Evolutionary conservation across 306 rosid species (phyloP).

Genomic region (Datisca glomerata): DNA sequence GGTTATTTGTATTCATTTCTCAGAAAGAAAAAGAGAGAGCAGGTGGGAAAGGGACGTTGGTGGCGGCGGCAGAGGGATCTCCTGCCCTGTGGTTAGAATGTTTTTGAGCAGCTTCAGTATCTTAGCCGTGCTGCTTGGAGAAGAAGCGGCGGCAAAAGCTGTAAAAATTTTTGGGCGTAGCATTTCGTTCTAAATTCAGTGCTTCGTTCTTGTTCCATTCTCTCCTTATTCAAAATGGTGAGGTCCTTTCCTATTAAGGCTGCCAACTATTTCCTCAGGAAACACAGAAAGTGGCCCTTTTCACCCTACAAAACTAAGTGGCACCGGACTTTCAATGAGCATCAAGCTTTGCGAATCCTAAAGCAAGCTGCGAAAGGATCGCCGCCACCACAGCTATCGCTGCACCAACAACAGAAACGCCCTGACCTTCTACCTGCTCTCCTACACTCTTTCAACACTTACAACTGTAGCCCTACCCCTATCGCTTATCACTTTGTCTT

Average conservation of each 20-base stretch:
- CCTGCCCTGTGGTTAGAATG: no score
- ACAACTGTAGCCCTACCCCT: slow-evolving; percentile 48
- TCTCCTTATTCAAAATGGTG: slow-evolving; percentile 41
- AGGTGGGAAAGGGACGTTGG: no score
- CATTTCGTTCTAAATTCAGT: no score
- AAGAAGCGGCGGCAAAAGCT: no score
- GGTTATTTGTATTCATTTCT: no score
- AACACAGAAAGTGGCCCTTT: slow-evolving; percentile 62
- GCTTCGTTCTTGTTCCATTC: no score
- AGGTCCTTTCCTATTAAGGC: slow-evolving; percentile 32
- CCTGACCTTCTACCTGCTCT: slow-evolving; percentile 53
- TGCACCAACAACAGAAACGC: slow-evolving; percentile 15
- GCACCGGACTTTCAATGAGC: slow-evolving; percentile 48
- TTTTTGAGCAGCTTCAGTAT: no score
- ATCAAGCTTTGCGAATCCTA: slow-evolving; percentile 45
- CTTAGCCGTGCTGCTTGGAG: no score
- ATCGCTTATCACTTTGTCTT: slow-evolving; percentile 54
- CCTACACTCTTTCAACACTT: slow-evolving; percentile 39
- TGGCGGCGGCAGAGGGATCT: no score
- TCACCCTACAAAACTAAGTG: slow-evolving; percentile 58
- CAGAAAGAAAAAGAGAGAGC: no score
- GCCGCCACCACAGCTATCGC: no score
- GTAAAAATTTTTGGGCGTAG: no score
- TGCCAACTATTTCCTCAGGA: slow-evolving; percentile 58
- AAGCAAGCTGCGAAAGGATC: slow-evolving; percentile 21